Conservation (phyloP, 768 basidiomycete genomes). For the Boletus sp. region DNA sequence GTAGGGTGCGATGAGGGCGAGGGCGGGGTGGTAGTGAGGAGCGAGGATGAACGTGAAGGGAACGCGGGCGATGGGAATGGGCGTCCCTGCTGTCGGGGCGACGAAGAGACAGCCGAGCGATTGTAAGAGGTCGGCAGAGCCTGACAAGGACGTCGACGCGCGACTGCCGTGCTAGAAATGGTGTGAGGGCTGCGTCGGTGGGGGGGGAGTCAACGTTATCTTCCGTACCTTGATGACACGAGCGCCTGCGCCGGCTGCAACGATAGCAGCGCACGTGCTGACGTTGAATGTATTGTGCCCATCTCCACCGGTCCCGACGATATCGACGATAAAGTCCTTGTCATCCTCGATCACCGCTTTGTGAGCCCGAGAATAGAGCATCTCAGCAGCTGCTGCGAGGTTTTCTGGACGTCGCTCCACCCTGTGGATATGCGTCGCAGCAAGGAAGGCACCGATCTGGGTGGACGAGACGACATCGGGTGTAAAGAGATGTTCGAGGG, state of each 20-base stretch:
- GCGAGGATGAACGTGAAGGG: conserved; percentile 95
- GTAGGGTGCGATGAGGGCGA: conserved; percentile 78
- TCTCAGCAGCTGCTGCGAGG: conserved; percentile 73
- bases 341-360: conserved; percentile 55
- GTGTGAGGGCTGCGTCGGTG: not conserved
- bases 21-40: conserved; percentile 86
- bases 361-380: conserved; percentile 67
- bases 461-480: conserved; percentile 60
- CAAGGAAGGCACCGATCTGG: conserved; percentile 88
- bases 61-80: conserved; percentile 50
- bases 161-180: conserved; percentile 73
- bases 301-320: conserved; percentile 64
- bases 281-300: conserved; percentile 97
- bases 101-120: conserved; percentile 76
- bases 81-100: conserved; percentile 46
- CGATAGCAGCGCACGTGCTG: conserved; percentile 89
- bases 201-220: not conserved
- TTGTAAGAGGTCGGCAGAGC: conserved; percentile 89
- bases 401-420: conserved; percentile 74
- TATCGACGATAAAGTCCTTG: conserved; percentile 64
- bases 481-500: conserved; percentile 73
- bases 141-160: conserved; percentile 92
- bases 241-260: conserved; percentile 92
- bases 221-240: conserved; percentile 79
- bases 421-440: conserved; percentile 76